Base-by-base conservation (phyloP, 163 green algal species). In the Chlamydomonas reinhardtii region DNA sequence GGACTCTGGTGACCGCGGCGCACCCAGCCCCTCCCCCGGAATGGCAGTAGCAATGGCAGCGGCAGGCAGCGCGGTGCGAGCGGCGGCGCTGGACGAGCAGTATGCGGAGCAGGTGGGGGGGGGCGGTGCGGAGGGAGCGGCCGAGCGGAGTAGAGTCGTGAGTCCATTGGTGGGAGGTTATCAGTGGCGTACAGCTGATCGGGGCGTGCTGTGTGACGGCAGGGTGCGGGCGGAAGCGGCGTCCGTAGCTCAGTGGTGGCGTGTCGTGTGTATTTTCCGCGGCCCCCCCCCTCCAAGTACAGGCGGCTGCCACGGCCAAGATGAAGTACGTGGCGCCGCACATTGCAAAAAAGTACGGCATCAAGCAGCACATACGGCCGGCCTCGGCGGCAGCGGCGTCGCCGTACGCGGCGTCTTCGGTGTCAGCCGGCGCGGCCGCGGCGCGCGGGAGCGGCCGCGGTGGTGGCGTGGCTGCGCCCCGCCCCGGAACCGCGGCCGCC, bases 291-390 rank as follows among this genome's bases (percentile, higher is more conserved):
- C 48, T 56, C 48, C 48, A 17, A 56, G 48, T 14, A 19, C 48
- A 56, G 1, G 39, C 65, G 5, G 65, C 77, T 6, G 32, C n/a
- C 43, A 43, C 48, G n/a, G 77, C 48, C 48, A 70, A 54, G 14
- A 85, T 77, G 79, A 85, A 85, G 69, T 85, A 85, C 69, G 54
- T 85, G 22, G 48, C 79, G 24, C 79, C 79, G 3, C 61, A 72
- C 39, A 85, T 85, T 27, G 79, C 79, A 20, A 61, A 62, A 25
- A 77, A 78, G 68, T 85, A 85, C 79, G 79, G 79, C 32, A 54
- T 85, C 17, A 16, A 72, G 24, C 79, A 85, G 69, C 39, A 31
- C 54, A 85, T 85, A 16, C 73, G 27, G 34, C 79, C 79, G 6
- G 77, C 77, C 16, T 70, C 62, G 27, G 62, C 27, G 61, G 19